Evolutionary conservation across 768 basidiomycete genomes (phyloP).

Genomic region (Saitozyma podzolica): DNA sequence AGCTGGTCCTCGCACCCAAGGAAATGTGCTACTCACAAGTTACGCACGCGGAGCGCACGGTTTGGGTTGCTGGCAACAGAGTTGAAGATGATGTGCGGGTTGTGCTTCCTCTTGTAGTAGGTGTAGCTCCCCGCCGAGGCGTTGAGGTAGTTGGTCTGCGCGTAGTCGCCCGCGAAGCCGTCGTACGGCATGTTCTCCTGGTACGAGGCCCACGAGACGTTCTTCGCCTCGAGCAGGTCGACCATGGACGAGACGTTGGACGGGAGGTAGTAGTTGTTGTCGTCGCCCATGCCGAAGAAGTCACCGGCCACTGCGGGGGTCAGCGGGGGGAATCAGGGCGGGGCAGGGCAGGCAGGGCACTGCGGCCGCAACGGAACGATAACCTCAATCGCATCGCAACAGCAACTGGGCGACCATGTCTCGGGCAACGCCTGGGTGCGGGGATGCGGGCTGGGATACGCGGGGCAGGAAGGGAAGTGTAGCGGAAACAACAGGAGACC

Average conservation of each 20-base stretch:
- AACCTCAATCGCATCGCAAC: no score
- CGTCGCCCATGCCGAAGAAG: conserved; percentile 59
- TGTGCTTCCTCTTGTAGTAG: conserved; percentile 64
- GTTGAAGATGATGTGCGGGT: conserved; percentile 60
- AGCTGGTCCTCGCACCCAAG: no score
- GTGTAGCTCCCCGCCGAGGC: conserved; percentile 52
- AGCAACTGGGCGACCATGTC: background rate
- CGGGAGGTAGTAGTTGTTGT: conserved; percentile 53
- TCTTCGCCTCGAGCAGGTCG: conserved; percentile 63
- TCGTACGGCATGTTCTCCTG: conserved; percentile 32
- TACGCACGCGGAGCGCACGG: conserved; percentile 58
- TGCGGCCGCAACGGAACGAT: no score
- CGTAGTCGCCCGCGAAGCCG: conserved; percentile 42
- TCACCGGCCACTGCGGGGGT: conserved; percentile 56
- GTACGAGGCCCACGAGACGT: conserved; percentile 65
- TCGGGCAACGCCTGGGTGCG: background rate
- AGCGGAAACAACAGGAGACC: background rate
- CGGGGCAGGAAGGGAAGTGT: no score
- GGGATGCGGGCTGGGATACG: no score
- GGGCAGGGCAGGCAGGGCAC: no score
- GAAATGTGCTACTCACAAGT: conserved; percentile 51
- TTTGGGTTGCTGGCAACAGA: conserved; percentile 56
- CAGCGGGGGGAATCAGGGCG: background rate
- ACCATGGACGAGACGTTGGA: conserved; percentile 62
- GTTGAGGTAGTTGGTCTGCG: conserved; percentile 55